These are phyloP conservation scores for Raffaelea arxii DNA, from an alignment of 2,329 filamentous ascomycete species.

Conservation along the genomic window DNA sequence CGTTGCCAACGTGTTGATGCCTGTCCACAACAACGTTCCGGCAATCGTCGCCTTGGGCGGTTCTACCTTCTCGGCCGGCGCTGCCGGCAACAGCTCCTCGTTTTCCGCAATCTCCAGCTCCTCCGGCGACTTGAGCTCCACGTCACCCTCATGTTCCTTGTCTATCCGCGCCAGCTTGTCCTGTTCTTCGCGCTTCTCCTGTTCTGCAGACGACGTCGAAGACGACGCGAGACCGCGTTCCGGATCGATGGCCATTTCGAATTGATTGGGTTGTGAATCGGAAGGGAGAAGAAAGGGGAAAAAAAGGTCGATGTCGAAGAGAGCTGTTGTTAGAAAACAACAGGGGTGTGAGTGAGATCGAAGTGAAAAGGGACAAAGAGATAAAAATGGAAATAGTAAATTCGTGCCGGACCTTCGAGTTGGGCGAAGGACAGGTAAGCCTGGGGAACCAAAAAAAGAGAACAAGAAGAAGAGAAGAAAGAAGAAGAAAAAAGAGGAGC, in stretches of 20 bases:
- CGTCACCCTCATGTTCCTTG: constrained; percentile 19
- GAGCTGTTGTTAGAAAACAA: neutral
- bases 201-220: constrained; percentile 24
- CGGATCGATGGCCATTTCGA: constrained; percentile 7
- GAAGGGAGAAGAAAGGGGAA: neutral
- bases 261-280: neutral
- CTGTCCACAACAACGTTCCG: constrained; percentile 43
- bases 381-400: neutral
- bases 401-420: constrained; percentile 9
- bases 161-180: constrained; percentile 22
- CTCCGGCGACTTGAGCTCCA: constrained; percentile 19
- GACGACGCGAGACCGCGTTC: constrained; percentile 19
- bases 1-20: constrained; percentile 52
- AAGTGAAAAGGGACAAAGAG: neutral
- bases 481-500: neutral
- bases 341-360: neutral
- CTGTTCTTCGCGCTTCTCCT: constrained; percentile 19
- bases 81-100: constrained; percentile 29
- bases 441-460: neutral
- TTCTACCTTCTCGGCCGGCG: constrained; percentile 21
- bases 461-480: neutral
- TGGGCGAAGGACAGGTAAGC: constrained; percentile 7
- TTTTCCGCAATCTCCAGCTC: constrained; percentile 30
- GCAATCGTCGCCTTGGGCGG: constrained; percentile 24
- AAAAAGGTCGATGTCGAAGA: too few relatives aligned